Evolutionary conservation across 2,329 filamentous ascomycete species (phyloP), one percentile per base, ranked within the genome.

Genomic region (Pleoardoris graminearum): DNA sequence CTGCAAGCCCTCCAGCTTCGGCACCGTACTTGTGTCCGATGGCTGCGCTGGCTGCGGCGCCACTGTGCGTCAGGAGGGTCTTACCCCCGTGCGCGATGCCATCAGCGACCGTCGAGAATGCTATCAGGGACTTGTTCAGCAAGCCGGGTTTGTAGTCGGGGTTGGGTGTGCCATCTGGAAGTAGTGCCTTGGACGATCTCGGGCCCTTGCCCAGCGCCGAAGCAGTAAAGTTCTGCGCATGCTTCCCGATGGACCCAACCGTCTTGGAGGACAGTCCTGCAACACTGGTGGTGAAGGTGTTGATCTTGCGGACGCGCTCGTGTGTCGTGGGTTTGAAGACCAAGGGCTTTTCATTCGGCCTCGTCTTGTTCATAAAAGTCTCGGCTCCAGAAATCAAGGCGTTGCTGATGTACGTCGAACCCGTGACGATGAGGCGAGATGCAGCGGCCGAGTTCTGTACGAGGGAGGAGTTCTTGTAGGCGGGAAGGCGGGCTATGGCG

Each of bases 101-200:
- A 66, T 99, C 94, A 21, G 91, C 90, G 38, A 99, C 85, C 0
- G 94, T 99, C 33, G 89, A 91, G 73, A 97, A 97, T 0, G 94
- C 94, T 79, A 99, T 97, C 78, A 99, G 79, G 57, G 87, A 91
- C 80, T 96, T 97, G 77, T 99, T 99, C 60, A 99, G 77, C 25
- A 99, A 77, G 4, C 94, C 93, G 0, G 94, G 93, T 75, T 96
- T 96, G 76, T 94, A 95, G 16, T 78, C 75, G 16, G 78, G 71
- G 33, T 79, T 74, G 3, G 81, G 80, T 46, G 85, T 85, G 30
- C 90, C 90, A 55, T 92, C 84, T 53, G 86, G 83, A 53, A 89
- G 89, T 53, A 81, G 83, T 1, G 87, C 86, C 64, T 82, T 84
- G 17, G 81, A 62, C 75, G 81, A 54, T 72, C 77, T 76, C 46